phyloP scores from a whole-genome alignment of 2,329 filamentous ascomycete species.

The Orbilia oligospora region DNA sequence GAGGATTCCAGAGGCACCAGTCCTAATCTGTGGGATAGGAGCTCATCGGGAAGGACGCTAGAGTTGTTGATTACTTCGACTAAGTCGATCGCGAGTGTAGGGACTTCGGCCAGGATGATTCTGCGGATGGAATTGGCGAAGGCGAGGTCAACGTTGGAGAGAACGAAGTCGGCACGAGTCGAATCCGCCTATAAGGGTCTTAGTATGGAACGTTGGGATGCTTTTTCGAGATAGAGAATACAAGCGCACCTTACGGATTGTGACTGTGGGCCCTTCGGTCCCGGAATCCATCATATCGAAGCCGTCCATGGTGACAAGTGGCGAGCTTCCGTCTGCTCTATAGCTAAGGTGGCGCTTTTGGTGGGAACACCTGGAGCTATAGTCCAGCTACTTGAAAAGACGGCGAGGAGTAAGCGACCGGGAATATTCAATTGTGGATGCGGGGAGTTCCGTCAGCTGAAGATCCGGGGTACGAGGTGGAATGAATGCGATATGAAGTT shows the following conservation, averaged over 20 bases:
- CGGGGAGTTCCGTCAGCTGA: not conserved
- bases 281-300: slow-evolving; percentile 60
- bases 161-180: slow-evolving; percentile 89
- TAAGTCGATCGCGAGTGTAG: slow-evolving; percentile 87
- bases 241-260: slow-evolving; percentile 53
- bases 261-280: slow-evolving; percentile 55
- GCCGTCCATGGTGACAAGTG: slow-evolving; percentile 40
- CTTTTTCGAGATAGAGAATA: slow-evolving; percentile 35
- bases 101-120: slow-evolving; percentile 91
- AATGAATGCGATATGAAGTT: slow-evolving; percentile 1
- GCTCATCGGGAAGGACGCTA: slow-evolving; percentile 96
- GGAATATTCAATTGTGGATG: not conserved
- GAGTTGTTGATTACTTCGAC: slow-evolving; percentile 94
- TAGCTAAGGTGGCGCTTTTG: slow-evolving; percentile 14
- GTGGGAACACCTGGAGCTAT: not conserved
- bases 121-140: slow-evolving; percentile 94
- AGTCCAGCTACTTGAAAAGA: not conserved
- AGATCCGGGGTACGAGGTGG: not conserved
- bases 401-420: not conserved
- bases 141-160: slow-evolving; percentile 82
- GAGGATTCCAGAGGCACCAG: slow-evolving; percentile 89
- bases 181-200: slow-evolving; percentile 76
- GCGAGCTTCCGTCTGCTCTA: not conserved
- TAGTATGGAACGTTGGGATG: slow-evolving; percentile 60
- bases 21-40: slow-evolving; percentile 91